Base-by-base conservation (phyloP, 139 green algal genomes). In the Closterium sp. region DNA sequence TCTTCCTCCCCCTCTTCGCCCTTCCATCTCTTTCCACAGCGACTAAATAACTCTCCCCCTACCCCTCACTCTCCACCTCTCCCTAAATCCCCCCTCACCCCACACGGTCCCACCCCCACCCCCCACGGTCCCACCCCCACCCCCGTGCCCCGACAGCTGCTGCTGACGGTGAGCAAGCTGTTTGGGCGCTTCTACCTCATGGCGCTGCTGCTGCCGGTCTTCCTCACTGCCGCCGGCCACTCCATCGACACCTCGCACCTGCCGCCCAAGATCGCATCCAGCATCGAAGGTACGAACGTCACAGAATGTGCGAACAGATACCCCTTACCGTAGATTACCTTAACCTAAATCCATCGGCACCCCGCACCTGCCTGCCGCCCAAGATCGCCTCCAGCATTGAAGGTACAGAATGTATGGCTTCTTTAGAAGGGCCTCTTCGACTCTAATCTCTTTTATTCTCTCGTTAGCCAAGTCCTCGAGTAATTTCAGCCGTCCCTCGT, bases 141-240 rank as follows among this genome's bases (percentile, higher is more conserved):
- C 86, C 38, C 38, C 19, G 36, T 55, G 55, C 12, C 55, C 9
- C 3, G 25, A 4, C 91, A 94, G 88, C 23, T 94, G 66, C 84
- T 94, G 31, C 38, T 94, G 28, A 36, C 83, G 1, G 64, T 94
- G 35, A 89, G 87, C 55, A 31, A 93, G 23, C 43, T 88, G 7
- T 94, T 94, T 89, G 91, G 91, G 1, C 88, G 21, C 3, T 34
- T 33, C 55, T 94, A 90, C 84, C 25, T 91, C 10, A n/a, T 34
- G 31, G 23, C n/a, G 21, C n/a, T 91, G 21, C 28, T 94, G 69
- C 91, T 94, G 33, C 91, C 91, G 0, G 38, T 89, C 19, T 91
- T 94, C 28, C 88, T 93, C 21, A 84, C 69, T 21, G 88, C 91
- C 66, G 86, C 87, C 33, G 90, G 90, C 2, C 66, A 93, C 66